Conservation (phyloP, 2,329 filamentous ascomycete genomes). For the Thielaviopsis musarum region DNA sequence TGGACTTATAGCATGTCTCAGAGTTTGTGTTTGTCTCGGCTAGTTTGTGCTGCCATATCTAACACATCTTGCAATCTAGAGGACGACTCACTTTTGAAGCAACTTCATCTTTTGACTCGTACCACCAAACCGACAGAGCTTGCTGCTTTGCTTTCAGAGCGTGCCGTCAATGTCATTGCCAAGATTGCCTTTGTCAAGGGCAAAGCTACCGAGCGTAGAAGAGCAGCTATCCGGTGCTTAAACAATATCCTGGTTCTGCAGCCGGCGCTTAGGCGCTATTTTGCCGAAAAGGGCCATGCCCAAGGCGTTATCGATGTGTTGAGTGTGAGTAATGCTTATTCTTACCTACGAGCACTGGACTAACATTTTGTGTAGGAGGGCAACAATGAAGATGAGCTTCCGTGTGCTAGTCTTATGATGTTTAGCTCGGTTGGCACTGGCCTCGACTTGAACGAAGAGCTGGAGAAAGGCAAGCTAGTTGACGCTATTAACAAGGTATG, state of each 20-base stretch:
- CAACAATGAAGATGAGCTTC: slow-evolving; percentile 13
- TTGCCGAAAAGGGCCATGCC: slow-evolving; percentile 11
- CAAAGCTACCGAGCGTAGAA: slow-evolving; percentile 5
- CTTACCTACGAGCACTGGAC: background rate
- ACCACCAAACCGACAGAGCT: slow-evolving; percentile 6
- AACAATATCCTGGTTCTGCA: slow-evolving; percentile 14
- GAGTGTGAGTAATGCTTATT: slow-evolving; percentile 1
- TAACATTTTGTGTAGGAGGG: slow-evolving; percentile 7
- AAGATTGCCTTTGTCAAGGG: slow-evolving; percentile 10
- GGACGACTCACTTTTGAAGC: slow-evolving; percentile 8
- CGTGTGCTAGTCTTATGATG: slow-evolving; percentile 13
- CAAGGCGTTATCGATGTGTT: slow-evolving; percentile 10
- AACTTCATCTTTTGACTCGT: slow-evolving; percentile 9
- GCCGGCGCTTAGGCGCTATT: slow-evolving; percentile 11
- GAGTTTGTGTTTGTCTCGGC: background rate
- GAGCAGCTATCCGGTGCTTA: slow-evolving; percentile 8
- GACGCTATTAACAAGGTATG: slow-evolving; percentile 13
- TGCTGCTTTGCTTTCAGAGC: slow-evolving; percentile 3
- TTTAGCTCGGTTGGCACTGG: slow-evolving; percentile 12
- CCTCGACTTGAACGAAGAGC: slow-evolving; percentile 27
- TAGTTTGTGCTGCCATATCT: background rate
- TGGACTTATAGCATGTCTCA: background rate
- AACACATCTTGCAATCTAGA: background rate
- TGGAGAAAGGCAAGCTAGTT: slow-evolving; percentile 14
- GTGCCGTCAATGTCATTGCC: slow-evolving; percentile 6